Percentiles rank a stretch among this genome's conserved stretches.
Conservation (phyloP, 2,329 filamentous ascomycete species). For the Fusarium globosum region DNA sequence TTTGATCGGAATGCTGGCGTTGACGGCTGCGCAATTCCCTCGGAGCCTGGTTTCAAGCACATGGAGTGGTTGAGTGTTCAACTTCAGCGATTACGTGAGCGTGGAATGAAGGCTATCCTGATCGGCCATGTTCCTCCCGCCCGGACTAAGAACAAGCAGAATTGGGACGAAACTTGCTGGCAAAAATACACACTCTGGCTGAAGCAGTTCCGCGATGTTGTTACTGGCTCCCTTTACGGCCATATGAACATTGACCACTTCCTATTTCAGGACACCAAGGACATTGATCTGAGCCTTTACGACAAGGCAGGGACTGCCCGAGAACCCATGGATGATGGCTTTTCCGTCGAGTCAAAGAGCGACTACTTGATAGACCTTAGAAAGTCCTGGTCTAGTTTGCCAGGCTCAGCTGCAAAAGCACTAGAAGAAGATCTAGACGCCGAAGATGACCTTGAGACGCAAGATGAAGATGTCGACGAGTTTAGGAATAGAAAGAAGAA, state of each 20-base stretch:
- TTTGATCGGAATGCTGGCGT: constrained; percentile 94
- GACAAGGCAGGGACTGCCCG: constrained; percentile 37
- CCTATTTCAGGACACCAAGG: constrained; percentile 84
- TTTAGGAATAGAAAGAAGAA: constrained; percentile 24
- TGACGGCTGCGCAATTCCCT: constrained; percentile 83
- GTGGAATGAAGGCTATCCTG: constrained; percentile 93
- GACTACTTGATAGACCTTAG: constrained; percentile 84
- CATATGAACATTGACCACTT: constrained; percentile 99
- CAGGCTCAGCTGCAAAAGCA: constrained; percentile 57
- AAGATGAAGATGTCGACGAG: constrained; percentile 36
- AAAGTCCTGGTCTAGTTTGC: constrained; percentile 80
- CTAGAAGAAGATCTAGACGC: constrained; percentile 31
- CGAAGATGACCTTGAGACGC: constrained; percentile 29
- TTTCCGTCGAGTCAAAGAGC: constrained; percentile 70
- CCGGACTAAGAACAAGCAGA: constrained; percentile 82
- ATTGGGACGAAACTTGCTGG: constrained; percentile 98
- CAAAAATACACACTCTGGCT: constrained; percentile 96
- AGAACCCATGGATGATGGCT: constrained; percentile 57
- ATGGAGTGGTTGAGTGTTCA: constrained; percentile 96
- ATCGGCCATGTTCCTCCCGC: constrained; percentile 96
- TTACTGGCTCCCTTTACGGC: constrained; percentile 82
- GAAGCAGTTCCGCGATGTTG: constrained; percentile 88
- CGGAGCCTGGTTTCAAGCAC: constrained; percentile 91
- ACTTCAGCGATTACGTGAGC: constrained; percentile 81
- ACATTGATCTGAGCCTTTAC: constrained; percentile 70